A percentile compares a stretch with the other conserved stretches of the same genome.
These are phyloP conservation scores for Agaricus blazei DNA, from an alignment of 768 basidiomycete species.

Conservation along the genomic window DNA sequence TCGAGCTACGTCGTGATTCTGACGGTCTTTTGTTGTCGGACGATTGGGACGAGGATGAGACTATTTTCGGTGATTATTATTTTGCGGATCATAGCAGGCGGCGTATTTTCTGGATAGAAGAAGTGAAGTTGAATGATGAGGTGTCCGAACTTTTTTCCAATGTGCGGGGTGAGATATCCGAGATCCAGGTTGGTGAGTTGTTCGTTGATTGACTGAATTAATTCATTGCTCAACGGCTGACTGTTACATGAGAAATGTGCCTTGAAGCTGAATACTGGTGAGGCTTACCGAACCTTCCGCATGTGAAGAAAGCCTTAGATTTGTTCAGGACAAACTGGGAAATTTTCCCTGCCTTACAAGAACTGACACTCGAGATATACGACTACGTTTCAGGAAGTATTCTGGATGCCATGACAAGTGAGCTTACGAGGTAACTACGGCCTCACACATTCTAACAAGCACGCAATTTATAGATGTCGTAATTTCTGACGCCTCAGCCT, in stretches of 20 bases:
- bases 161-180: not conserved
- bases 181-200: not conserved
- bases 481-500: not conserved
- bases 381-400: not conserved
- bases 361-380: not conserved
- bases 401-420: constrained; percentile 4
- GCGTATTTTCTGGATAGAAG: constrained; percentile 4
- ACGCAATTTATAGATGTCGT: not conserved
- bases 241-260: not conserved
- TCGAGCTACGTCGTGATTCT: not conserved
- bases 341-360: not conserved
- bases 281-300: not conserved
- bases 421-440: not conserved
- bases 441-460: not conserved
- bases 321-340: constrained; percentile 4
- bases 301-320: too few relatives aligned
- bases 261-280: constrained; percentile 8
- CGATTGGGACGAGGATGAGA: not conserved
- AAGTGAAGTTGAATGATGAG: not conserved
- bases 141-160: not conserved
- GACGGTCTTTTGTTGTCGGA: not conserved
- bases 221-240: not conserved
- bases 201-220: too few relatives aligned
- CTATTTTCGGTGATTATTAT: not conserved
- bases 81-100: not conserved